Percentiles rank a stretch among this genome's conserved stretches.
Conservation (phyloP, 2,329 filamentous ascomycete genomes). For the Colletotrichum higginsianum region DNA sequence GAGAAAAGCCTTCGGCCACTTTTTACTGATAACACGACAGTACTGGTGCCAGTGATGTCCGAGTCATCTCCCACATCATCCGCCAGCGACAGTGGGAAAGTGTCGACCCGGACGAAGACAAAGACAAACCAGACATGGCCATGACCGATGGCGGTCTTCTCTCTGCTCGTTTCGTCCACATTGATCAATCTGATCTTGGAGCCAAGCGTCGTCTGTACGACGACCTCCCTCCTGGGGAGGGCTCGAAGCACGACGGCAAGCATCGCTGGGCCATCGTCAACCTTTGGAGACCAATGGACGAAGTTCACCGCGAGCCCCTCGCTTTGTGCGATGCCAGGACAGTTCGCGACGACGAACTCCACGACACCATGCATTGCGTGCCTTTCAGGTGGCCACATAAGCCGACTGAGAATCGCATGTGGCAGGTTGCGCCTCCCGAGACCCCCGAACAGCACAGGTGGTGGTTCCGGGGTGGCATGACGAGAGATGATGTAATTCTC, state of each 20-base stretch:
- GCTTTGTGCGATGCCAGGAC: conserved; percentile 56
- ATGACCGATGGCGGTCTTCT: conserved; percentile 22
- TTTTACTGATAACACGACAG: background rate
- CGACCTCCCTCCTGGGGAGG: conserved; percentile 20
- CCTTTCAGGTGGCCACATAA: conserved; percentile 48
- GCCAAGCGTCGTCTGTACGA: conserved; percentile 45
- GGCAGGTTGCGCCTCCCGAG: conserved; percentile 51
- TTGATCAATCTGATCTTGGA: conserved; percentile 68
- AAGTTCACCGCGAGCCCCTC: conserved; percentile 60
- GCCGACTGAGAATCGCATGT: conserved; percentile 51
- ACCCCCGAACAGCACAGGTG: conserved; percentile 57
- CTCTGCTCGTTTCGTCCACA: conserved; percentile 57
- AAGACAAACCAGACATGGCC: conserved; percentile 26
- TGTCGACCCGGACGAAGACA: conserved; percentile 2
- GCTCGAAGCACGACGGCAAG: conserved; percentile 27
- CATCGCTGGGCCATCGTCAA: conserved; percentile 44
- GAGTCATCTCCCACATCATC: conserved; percentile 27
- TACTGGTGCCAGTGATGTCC: conserved; percentile 6
- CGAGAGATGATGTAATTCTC: conserved; percentile 67
- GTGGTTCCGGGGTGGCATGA: conserved; percentile 67
- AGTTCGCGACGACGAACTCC: conserved; percentile 55
- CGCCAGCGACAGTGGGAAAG: conserved; percentile 21
- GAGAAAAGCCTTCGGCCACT: background rate
- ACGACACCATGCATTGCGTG: conserved; percentile 32
- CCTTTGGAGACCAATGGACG: conserved; percentile 63